Base-by-base conservation (phyloP, 140 eudicot species). In the Cichorium intybus region DNA sequence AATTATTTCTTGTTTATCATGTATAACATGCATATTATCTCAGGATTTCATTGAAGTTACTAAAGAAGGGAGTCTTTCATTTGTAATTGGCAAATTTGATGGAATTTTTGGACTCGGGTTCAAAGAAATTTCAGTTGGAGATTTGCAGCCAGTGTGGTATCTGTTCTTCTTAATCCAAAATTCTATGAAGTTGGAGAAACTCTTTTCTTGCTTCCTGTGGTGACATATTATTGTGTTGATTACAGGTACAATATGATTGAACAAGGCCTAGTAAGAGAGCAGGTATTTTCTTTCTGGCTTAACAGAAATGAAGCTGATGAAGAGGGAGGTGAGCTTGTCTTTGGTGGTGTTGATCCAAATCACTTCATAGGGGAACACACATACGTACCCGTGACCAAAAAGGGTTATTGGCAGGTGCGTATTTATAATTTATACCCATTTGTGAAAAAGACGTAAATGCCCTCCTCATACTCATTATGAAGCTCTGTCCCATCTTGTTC, bases 51-150 rank as follows among this genome's bases (percentile, higher is more conserved):
- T 87, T 34, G 95, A 87, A 68, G 78, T 85, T 39, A 87, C 87
- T 10, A 68, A 31, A 75, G 90, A 83, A 70, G 85, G 79, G 62
- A 87, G 95, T 52, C 68, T 78, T n/a, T 7, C 83, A 10, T 87
- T 87, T 66, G 45, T 75, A 16, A 11, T 83, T 43, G 83, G 79
- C 17, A 83, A 87, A 64, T 87, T 83, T 55, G 95, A 87, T 73
- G 95, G 95, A 53, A 80, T 86, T 63, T 48, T 86, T 45, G 95
- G 95, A 46, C 95, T 86, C 11, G 95, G 90, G 46, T 87, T 83
- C 77, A 80, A 84, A 77, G 90, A 87, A 68, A 87, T 80, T 58
- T 83, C 90, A 22, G 87, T 78, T 18, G 90, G 83, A 10, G 76
- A 65, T n/a, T 74, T 73, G 56, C 80, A 77, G 74, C 95, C 90